Conservation (phyloP, 2,329 filamentous ascomycete genomes). For the Fusarium stilboides region DNA sequence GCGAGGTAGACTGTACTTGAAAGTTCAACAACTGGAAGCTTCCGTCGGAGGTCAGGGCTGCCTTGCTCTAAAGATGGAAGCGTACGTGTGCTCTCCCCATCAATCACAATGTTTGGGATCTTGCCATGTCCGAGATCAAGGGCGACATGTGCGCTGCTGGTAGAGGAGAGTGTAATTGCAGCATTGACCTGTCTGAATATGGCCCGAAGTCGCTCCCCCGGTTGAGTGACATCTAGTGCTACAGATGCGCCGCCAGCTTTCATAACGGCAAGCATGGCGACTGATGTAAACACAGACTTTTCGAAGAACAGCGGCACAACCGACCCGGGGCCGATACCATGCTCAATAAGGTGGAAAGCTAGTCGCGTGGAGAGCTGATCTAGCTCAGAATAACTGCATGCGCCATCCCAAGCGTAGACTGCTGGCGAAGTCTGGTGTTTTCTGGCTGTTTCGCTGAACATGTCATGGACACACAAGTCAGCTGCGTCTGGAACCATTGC, state of each 20-base stretch:
- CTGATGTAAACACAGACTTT: constrained; percentile 8
- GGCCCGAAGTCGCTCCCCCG: neutral
- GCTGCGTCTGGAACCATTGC: neutral
- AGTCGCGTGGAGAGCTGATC: neutral
- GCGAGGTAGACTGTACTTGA: constrained; percentile 3
- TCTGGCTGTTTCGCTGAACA: neutral
- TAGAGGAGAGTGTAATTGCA: constrained; percentile 8
- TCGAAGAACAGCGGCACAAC: constrained; percentile 9
- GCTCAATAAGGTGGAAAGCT: neutral
- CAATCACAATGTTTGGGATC: no score
- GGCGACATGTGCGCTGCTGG: no score
- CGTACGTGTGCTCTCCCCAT: no score
- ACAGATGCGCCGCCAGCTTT: constrained; percentile 7
- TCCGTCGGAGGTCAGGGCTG: no score
- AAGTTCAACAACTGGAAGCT: no score
- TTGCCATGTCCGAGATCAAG: no score
- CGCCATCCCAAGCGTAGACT: neutral
- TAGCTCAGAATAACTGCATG: neutral
- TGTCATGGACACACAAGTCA: neutral
- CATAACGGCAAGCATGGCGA: constrained; percentile 15
- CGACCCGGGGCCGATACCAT: neutral
- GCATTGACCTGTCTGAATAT: no score
- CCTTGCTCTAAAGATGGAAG: no score
- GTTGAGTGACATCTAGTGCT: neutral
- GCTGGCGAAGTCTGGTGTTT: neutral